Percentiles rank a stretch among this genome's conserved stretches.
phyloP scores from a whole-genome alignment of 345 rosid genomes.

The Brassica juncea region DNA sequence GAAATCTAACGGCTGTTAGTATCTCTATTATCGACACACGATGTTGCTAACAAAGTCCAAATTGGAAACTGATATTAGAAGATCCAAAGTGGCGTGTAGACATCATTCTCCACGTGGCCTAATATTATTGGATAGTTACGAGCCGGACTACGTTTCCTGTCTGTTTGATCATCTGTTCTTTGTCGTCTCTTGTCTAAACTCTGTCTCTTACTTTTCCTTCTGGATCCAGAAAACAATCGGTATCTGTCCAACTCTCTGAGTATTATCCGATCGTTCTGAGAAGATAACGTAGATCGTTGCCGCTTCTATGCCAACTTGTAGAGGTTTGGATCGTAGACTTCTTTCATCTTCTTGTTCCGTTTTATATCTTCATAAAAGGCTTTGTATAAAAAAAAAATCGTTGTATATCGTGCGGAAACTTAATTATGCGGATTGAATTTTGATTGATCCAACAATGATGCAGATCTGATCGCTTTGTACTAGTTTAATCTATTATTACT shows the following conservation, averaged over 20 bases:
- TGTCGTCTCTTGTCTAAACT: not conserved
- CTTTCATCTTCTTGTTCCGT: not conserved
- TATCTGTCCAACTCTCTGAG: slow-evolving; percentile 18
- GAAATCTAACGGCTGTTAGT: slow-evolving; percentile 24
- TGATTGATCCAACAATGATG: not conserved
- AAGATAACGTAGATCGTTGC: not conserved
- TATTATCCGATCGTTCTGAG: slow-evolving; percentile 2
- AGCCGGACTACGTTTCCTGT: slow-evolving; percentile 12
- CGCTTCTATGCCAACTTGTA: slow-evolving; percentile 15
- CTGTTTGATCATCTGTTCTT: not conserved
- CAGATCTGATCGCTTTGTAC: slow-evolving; percentile 15
- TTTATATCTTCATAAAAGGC: not conserved
- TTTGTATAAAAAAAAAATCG: not conserved
- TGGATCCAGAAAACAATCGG: slow-evolving; percentile 38
- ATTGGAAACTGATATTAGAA: not conserved
- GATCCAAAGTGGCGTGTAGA: not conserved
- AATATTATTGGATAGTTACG: not conserved
- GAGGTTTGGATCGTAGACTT: slow-evolving; percentile 43
- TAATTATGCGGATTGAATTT: not conserved
- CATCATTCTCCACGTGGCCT: slow-evolving; percentile 21
- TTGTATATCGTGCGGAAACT: not conserved
- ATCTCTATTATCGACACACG: not conserved
- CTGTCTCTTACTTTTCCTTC: not conserved
- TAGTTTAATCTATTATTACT: not conserved
- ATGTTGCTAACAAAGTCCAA: slow-evolving; percentile 18